phyloP scores from a whole-genome alignment of 2,329 filamentous ascomycete genomes.

The Penicillium brevicompactum region DNA sequence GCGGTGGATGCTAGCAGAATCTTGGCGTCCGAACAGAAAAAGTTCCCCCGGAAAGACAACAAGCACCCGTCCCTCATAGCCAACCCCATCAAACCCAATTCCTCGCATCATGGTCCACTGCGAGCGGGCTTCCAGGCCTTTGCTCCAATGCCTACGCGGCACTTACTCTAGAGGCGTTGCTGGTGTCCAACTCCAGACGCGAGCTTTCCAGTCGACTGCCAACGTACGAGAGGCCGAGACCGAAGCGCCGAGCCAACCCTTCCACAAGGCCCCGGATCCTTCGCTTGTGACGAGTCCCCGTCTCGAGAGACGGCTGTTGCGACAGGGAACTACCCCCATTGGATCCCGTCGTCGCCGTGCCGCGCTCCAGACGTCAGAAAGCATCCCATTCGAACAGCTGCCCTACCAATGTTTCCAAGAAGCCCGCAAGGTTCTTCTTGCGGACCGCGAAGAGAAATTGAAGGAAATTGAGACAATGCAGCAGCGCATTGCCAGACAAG shows the following conservation, averaged over 20 bases:
- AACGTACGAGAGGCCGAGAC: conserved; percentile 48
- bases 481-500: conserved; percentile 68
- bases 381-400: conserved; percentile 86
- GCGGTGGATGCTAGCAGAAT: conserved; percentile 38
- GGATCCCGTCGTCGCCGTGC: conserved; percentile 83
- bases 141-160: conserved; percentile 45
- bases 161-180: conserved; percentile 37
- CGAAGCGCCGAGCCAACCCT: conserved; percentile 40
- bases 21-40: conserved; percentile 40
- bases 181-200: conserved; percentile 40
- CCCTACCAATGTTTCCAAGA: conserved; percentile 99
- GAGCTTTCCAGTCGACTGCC: conserved; percentile 53
- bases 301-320: conserved; percentile 69
- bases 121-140: conserved; percentile 45
- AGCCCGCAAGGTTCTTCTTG: conserved; percentile 77
- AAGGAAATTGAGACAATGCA: conserved; percentile 68
- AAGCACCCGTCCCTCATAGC: conserved; percentile 22
- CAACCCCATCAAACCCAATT: conserved; percentile 14
- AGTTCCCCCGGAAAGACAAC: conserved; percentile 36
- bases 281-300: conserved; percentile 65
- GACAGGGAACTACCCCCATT: conserved; percentile 69
- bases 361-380: conserved; percentile 64
- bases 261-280: conserved; percentile 59
- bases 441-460: conserved; percentile 81
- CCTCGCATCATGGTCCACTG: conserved; percentile 42